Percentiles rank a stretch among this genome's conserved stretches.
Evolutionary conservation across 352 stramenopile species (phyloP).

Genomic region (Phytophthora boehmeriae): DNA sequence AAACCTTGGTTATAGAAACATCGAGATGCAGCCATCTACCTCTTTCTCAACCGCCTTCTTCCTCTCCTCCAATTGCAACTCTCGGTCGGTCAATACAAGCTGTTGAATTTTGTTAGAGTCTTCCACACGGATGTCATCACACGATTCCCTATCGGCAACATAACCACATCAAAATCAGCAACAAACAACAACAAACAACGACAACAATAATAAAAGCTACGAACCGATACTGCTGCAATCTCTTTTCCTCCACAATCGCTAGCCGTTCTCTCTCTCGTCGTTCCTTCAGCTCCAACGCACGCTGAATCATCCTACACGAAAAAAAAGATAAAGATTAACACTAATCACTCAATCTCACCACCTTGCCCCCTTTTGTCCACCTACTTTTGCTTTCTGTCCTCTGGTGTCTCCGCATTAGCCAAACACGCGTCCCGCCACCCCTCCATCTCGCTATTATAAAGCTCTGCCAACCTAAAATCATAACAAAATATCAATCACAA

Average conservation of each 20-base stretch:
- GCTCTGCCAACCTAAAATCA: constrained; percentile 55
- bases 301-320: constrained; percentile 83
- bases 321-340: background rate
- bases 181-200: background rate
- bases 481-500: background rate
- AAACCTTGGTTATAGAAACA: background rate
- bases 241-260: constrained; percentile 75
- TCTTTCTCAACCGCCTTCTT: constrained; percentile 52
- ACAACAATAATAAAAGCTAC: background rate
- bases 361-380: background rate
- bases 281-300: constrained; percentile 73
- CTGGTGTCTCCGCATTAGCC: constrained; percentile 73
- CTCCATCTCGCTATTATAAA: constrained; percentile 84
- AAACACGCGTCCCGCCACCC: constrained; percentile 70
- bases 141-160: constrained; percentile 73
- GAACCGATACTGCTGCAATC: constrained; percentile 76
- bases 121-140: constrained; percentile 63
- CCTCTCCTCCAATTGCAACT: constrained; percentile 64
- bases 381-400: constrained; percentile 82
- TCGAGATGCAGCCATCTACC: constrained; percentile 20
- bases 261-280: constrained; percentile 62
- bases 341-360: background rate
- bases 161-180: background rate
- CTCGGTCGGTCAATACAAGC: constrained; percentile 62
- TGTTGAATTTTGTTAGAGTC: constrained; percentile 71